Conservation (phyloP, 805 yeast species). For the Barnettozyma siamensis region DNA sequence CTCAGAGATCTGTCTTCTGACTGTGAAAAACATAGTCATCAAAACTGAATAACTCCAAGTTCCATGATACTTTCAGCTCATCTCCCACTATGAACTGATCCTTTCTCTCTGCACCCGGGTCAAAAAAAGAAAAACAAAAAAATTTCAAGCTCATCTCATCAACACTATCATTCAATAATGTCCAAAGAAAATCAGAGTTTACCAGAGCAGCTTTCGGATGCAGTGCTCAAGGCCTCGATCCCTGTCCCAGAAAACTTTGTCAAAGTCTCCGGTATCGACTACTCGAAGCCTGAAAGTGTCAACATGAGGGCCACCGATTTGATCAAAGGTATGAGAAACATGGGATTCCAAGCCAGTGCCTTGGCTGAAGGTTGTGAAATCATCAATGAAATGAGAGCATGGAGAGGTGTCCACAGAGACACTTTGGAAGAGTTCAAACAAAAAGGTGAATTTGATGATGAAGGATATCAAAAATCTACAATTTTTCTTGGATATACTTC, state of each 20-base stretch:
- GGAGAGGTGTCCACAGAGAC: constrained; percentile 82
- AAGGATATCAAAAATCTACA: constrained; percentile 78
- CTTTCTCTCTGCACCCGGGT: too few relatives aligned
- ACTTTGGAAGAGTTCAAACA: constrained; percentile 63
- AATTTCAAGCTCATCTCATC: constrained; percentile 1
- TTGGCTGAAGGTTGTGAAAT: constrained; percentile 87
- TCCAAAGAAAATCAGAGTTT: constrained; percentile 34
- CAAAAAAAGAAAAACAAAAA: background rate
- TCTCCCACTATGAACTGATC: too few relatives aligned
- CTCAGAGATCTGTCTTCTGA: too few relatives aligned
- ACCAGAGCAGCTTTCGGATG: constrained; percentile 81
- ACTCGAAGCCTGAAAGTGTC: constrained; percentile 67
- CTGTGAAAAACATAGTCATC: too few relatives aligned
- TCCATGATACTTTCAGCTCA: too few relatives aligned
- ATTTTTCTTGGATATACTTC: constrained; percentile 96
- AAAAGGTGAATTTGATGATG: constrained; percentile 72
- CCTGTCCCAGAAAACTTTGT: constrained; percentile 80
- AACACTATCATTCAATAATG: constrained; percentile 17
- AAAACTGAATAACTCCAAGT: too few relatives aligned
- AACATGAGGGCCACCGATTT: constrained; percentile 77
- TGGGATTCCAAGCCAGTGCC: constrained; percentile 97
- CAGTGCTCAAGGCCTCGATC: constrained; percentile 77
- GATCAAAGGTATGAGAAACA: constrained; percentile 75
- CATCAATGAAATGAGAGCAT: constrained; percentile 83
- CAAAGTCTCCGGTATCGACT: constrained; percentile 84